Conservation (phyloP, 2,329 filamentous ascomycete genomes). For the Alternaria ethzedia region DNA sequence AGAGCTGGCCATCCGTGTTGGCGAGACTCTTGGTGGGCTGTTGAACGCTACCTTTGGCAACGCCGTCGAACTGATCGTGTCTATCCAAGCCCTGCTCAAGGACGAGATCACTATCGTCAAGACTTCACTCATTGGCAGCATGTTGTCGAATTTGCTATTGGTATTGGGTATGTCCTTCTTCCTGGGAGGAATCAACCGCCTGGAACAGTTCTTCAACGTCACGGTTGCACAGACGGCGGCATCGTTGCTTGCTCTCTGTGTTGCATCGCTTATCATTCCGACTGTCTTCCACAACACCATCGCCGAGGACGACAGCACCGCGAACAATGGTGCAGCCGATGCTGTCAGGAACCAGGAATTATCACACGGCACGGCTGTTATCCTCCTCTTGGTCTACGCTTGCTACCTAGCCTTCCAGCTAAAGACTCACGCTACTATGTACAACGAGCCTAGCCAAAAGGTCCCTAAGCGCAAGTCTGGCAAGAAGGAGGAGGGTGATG, state of each 20-base stretch:
- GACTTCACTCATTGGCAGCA: slow-evolving; percentile 89
- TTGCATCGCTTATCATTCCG: slow-evolving; percentile 84
- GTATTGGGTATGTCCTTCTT: slow-evolving; percentile 95
- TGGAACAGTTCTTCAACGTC: slow-evolving; percentile 88
- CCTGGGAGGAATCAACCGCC: slow-evolving; percentile 77
- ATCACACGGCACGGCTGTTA: slow-evolving; percentile 77
- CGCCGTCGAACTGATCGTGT: slow-evolving; percentile 87
- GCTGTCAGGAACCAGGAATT: slow-evolving; percentile 41
- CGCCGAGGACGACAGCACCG: slow-evolving; percentile 27
- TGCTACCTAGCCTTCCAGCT: slow-evolving; percentile 91
- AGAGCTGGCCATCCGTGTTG: slow-evolving; percentile 77
- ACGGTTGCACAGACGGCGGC: slow-evolving; percentile 90
- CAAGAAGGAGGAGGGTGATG: slow-evolving; percentile 58
- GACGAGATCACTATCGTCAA: slow-evolving; percentile 84
- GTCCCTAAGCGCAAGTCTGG: slow-evolving; percentile 64
- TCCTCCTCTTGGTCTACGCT: slow-evolving; percentile 82
- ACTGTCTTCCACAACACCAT: slow-evolving; percentile 71
- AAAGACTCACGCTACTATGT: slow-evolving; percentile 80
- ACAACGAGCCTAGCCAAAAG: slow-evolving; percentile 81
- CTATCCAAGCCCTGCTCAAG: slow-evolving; percentile 79
- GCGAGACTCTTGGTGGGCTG: slow-evolving; percentile 85
- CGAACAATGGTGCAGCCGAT: slow-evolving; percentile 23
- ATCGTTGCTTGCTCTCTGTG: slow-evolving; percentile 77
- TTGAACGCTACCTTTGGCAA: slow-evolving; percentile 93
- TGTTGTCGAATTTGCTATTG: slow-evolving; percentile 86